Percentiles rank a stretch among this genome's conserved stretches.
phyloP scores from a whole-genome alignment of 2,329 filamentous ascomycete species.

The Cadophora gregata region DNA sequence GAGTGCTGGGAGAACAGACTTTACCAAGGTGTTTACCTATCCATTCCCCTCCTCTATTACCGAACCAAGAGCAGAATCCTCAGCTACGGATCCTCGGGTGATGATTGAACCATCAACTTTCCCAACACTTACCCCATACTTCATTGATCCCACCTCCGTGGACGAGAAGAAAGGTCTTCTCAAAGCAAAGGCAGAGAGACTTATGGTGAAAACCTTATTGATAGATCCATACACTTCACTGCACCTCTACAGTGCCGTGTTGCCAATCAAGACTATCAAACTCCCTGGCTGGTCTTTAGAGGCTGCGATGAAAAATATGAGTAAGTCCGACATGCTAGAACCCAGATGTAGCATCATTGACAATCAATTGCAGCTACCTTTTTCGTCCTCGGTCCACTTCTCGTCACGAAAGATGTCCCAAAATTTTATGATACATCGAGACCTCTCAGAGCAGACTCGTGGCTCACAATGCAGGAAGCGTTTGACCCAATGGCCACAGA shows the following conservation, averaged over 20 bases:
- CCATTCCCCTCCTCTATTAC: background rate
- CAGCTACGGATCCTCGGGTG: background rate
- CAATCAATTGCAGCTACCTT: slow-evolving; percentile 13
- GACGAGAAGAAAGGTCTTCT: slow-evolving; percentile 13
- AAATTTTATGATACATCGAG: slow-evolving; percentile 10
- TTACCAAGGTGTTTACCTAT: slow-evolving; percentile 18
- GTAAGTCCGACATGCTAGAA: background rate
- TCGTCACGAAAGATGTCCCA: slow-evolving; percentile 23
- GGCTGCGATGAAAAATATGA: slow-evolving; percentile 21
- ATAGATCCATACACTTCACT: slow-evolving; percentile 28
- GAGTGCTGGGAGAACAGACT: slow-evolving; percentile 12
- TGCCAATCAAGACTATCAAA: slow-evolving; percentile 19
- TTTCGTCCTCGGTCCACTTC: slow-evolving; percentile 24
- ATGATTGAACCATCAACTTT: slow-evolving; percentile 20
- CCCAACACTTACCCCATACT: slow-evolving; percentile 20
- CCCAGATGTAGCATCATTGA: no score
- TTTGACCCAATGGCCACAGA: background rate
- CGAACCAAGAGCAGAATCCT: background rate
- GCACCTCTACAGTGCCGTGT: slow-evolving; percentile 17
- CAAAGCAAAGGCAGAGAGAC: background rate
- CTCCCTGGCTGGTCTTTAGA: slow-evolving; percentile 19
- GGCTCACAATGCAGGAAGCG: background rate
- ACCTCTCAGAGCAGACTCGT: slow-evolving; percentile 16
- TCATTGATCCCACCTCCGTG: slow-evolving; percentile 13
- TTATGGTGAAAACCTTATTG: slow-evolving; percentile 21